Evolutionary conservation across 2,329 filamentous ascomycete genomes (phyloP).

Genomic region (Leptodontidium sp.): DNA sequence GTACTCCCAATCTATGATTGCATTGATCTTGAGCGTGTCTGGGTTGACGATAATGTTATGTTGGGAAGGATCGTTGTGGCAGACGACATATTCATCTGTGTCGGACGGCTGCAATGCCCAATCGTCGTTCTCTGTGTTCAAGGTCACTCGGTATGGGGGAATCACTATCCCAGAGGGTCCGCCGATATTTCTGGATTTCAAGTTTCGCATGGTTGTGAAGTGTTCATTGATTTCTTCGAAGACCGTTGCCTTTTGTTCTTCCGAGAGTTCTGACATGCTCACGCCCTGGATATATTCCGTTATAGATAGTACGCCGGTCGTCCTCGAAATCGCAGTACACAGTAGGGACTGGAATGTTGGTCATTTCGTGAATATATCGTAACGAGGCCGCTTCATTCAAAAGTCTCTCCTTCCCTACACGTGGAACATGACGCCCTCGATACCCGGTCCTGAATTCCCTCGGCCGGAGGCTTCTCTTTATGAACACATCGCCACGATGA

Average conservation of each 20-base stretch:
- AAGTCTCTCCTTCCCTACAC: background rate
- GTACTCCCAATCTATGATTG: constrained; percentile 2
- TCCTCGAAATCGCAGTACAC: background rate
- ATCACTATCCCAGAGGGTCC: background rate
- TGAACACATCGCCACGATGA: background rate
- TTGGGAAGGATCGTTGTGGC: background rate
- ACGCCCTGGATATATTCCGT: background rate
- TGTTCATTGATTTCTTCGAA: background rate
- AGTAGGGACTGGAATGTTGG: background rate
- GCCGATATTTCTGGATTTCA: background rate
- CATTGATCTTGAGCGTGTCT: background rate
- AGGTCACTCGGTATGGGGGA: background rate
- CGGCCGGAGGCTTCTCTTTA: background rate
- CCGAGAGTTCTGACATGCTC: background rate
- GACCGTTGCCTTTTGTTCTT: background rate
- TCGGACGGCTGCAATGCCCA: background rate
- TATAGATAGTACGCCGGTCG: background rate
- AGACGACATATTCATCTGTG: background rate
- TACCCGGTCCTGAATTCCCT: background rate
- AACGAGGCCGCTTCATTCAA: constrained; percentile 1
- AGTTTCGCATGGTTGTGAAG: background rate
- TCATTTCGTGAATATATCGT: background rate
- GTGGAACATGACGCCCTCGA: background rate
- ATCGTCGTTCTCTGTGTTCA: background rate
- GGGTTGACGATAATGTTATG: background rate